These are phyloP conservation scores for Penicillium sp. DNA, from an alignment of 2,329 filamentous ascomycete genomes.

Conservation along the genomic window DNA sequence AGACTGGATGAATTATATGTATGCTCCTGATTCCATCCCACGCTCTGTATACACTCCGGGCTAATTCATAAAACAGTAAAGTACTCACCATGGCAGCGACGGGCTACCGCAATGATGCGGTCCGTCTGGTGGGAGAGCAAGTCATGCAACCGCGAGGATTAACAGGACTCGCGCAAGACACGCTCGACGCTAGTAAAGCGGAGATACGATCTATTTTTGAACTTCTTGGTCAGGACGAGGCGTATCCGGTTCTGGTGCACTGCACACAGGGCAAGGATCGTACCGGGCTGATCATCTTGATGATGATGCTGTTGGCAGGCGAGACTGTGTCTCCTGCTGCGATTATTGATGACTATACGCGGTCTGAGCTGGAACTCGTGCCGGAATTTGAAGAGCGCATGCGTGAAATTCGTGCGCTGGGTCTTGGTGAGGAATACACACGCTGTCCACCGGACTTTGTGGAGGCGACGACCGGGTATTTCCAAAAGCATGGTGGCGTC, in stretches of 20 bases:
- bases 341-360: slow-evolving; percentile 70
- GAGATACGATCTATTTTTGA: slow-evolving; percentile 71
- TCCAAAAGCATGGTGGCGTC: slow-evolving; percentile 64
- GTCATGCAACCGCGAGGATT: slow-evolving; percentile 74
- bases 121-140: slow-evolving; percentile 67
- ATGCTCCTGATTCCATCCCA: slow-evolving; percentile 22
- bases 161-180: slow-evolving; percentile 68
- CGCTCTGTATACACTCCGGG: neutral
- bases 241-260: slow-evolving; percentile 70
- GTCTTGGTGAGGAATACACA: slow-evolving; percentile 72
- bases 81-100: slow-evolving; percentile 64
- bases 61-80: slow-evolving; percentile 45
- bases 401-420: slow-evolving; percentile 68
- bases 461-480: slow-evolving; percentile 56
- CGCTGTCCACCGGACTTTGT: slow-evolving; percentile 67
- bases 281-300: slow-evolving; percentile 69
- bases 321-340: slow-evolving; percentile 55
- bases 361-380: slow-evolving; percentile 63
- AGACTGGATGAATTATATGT: slow-evolving; percentile 67
- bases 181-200: slow-evolving; percentile 64
- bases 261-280: slow-evolving; percentile 91
- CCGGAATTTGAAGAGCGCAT: slow-evolving; percentile 65
- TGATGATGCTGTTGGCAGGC: slow-evolving; percentile 65
- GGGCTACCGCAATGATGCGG: slow-evolving; percentile 68
- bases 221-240: slow-evolving; percentile 55